phyloP scores from a whole-genome alignment of 2,329 filamentous ascomycete genomes.

The Ceratocystis papillata region DNA sequence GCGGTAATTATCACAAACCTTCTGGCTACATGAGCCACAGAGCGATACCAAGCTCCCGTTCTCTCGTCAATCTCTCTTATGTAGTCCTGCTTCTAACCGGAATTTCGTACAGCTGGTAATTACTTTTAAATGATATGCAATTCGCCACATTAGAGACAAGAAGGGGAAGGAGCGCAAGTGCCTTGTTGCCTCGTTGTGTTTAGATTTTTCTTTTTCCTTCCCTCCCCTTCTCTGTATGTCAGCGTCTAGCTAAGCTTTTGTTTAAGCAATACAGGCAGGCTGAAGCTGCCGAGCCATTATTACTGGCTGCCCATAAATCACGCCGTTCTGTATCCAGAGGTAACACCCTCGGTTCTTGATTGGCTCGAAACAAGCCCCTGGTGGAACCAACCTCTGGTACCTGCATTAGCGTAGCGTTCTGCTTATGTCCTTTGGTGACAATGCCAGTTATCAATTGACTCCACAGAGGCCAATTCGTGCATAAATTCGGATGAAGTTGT shows the following conservation, averaged over 20 bases:
- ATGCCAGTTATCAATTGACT: neutral
- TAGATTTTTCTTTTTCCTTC: neutral
- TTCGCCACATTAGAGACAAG: neutral
- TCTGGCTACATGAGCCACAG: too few relatives aligned
- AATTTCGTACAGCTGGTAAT: constrained; percentile 5
- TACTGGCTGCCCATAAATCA: neutral
- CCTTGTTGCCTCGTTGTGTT: neutral
- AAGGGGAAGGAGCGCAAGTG: neutral
- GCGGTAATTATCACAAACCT: too few relatives aligned
- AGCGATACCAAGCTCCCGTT: neutral
- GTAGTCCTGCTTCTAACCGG: neutral
- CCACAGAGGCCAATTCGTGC: constrained; percentile 6
- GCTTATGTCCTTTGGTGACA: neutral
- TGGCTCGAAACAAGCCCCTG: constrained; percentile 4
- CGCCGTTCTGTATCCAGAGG: neutral
- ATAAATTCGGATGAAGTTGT: constrained; percentile 9
- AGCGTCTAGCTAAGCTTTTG: constrained; percentile 1
- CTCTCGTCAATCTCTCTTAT: constrained; percentile 4
- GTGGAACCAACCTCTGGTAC: constrained; percentile 17
- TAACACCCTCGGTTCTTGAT: neutral
- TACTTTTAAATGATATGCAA: neutral
- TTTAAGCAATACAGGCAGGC: neutral
- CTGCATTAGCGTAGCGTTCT: constrained; percentile 19
- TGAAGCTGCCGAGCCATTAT: neutral
- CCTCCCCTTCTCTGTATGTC: neutral